A percentile compares a stretch with the other conserved stretches of the same genome.
Conservation (phyloP, 257 asterid species). For the Fraxinus americana region DNA sequence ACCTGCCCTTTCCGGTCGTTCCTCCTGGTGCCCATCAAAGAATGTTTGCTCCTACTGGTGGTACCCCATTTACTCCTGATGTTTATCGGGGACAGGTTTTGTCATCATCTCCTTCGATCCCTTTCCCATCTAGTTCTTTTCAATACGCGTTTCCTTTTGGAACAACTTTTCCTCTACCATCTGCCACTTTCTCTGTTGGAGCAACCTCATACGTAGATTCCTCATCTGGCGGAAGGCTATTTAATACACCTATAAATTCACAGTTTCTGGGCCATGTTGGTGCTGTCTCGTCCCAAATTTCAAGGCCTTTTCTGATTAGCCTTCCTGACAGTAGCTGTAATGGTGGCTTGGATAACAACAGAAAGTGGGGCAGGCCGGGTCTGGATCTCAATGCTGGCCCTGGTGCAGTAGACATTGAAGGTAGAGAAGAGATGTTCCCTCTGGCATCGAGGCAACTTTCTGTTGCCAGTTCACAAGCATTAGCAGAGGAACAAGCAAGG, state of each 20-base stretch:
- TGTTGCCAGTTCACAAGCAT: constrained; percentile 49
- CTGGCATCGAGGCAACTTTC: constrained; percentile 55
- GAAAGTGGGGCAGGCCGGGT: constrained; percentile 73
- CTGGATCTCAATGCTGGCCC: constrained; percentile 77
- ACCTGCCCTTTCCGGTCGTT: constrained; percentile 28
- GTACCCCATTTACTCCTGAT: constrained; percentile 32
- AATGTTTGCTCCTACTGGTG: constrained; percentile 33
- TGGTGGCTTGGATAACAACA: constrained; percentile 49
- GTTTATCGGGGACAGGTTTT: constrained; percentile 41
- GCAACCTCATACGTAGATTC: constrained; percentile 56
- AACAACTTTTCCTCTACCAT: constrained; percentile 32
- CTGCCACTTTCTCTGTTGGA: constrained; percentile 42
- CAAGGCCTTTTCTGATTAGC: constrained; percentile 57
- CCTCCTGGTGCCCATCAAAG: constrained; percentile 47
- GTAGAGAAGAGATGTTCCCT: constrained; percentile 52
- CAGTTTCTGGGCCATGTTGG: constrained; percentile 53
- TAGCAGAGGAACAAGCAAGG: constrained; percentile 59
- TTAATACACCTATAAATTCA: constrained; percentile 40
- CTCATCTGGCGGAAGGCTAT: constrained; percentile 51
- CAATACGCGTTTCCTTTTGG: constrained; percentile 48
- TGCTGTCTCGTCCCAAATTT: constrained; percentile 51
- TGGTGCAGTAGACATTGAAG: constrained; percentile 50
- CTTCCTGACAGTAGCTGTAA: constrained; percentile 48
- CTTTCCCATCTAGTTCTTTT: constrained; percentile 40
- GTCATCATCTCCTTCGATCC: constrained; percentile 44